These are phyloP conservation scores for Colletotrichum ledebouriae DNA, from an alignment of 2,329 filamentous ascomycete species.

Conservation along the genomic window DNA sequence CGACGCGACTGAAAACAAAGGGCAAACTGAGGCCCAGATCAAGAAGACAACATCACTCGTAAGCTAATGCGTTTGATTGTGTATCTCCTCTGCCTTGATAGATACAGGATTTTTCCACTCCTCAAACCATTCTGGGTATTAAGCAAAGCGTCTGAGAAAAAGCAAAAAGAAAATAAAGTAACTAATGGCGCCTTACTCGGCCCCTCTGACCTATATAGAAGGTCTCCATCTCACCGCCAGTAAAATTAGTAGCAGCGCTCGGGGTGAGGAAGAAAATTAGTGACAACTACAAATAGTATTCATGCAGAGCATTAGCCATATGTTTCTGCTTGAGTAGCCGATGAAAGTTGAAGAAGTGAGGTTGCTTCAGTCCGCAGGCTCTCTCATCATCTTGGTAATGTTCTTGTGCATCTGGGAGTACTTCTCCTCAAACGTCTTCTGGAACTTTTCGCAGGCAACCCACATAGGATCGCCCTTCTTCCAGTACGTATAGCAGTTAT, in stretches of 20 bases:
- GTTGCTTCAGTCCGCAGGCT: conserved; percentile 51
- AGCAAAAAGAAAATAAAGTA: conserved; percentile 3
- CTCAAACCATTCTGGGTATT: conserved; percentile 39
- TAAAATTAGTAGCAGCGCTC: conserved; percentile 5
- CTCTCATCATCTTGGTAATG: conserved; percentile 66
- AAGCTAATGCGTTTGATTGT: background rate
- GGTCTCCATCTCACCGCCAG: conserved; percentile 7
- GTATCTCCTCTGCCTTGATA: background rate
- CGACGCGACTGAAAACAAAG: no score
- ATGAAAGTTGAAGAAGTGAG: background rate
- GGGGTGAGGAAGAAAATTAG: background rate
- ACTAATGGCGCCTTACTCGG: background rate
- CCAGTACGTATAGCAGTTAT: conserved; percentile 76
- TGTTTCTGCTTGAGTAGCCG: conserved; percentile 1
- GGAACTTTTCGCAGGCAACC: conserved; percentile 67
- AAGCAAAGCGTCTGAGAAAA: conserved; percentile 17
- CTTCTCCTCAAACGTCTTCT: conserved; percentile 71
- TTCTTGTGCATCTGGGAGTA: conserved; percentile 71
- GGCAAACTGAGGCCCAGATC: no score
- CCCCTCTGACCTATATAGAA: background rate
- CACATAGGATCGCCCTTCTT: conserved; percentile 68
- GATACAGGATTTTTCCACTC: conserved; percentile 6
- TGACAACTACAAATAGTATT: conserved; percentile 20
- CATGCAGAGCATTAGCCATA: conserved; percentile 3
- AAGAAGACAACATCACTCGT: background rate